Evolutionary conservation across 2,329 filamentous ascomycete species (phyloP), one percentile per base, ranked within the genome.

Genomic region (Lachnellula hyalina): DNA sequence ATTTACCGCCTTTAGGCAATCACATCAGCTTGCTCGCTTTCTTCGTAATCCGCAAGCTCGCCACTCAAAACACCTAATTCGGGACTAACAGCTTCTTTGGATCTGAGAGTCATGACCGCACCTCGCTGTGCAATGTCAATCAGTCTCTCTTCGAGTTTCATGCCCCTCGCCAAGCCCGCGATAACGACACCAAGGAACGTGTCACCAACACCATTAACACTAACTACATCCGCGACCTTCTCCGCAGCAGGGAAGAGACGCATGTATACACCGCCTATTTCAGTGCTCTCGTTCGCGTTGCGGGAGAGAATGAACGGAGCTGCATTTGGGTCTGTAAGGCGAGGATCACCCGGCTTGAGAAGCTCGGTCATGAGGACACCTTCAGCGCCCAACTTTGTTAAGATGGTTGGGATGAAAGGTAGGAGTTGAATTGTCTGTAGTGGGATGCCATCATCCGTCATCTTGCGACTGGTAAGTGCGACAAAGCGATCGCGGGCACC

Each of bases 191-290:
- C 94, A 8, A 95, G 76, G 69, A 97, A 92, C 0, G 94, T 96
- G 72, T 99, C 94, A 0, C 94, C 94, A 2, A 90, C 91, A 0
- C 93, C 94, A 69, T 97, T 97, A 9, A 97, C 93, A 47, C 90
- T 96, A 1, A 93, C 84, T 1, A 96, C 78, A 25, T 94, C 83
- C 19, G 80, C 73, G 0, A 96, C 78, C 15, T 75, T 73, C 67
- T 88, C 84, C 0, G 81, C 81, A 0, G 87, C 77, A 0, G 88
- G 83, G 46, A 65, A 74, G 0, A 86, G 68, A 5, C 84, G 73
- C 85, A 96, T 91, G 67, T 96, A 96, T 2, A 96, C 78, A 0
- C 92, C 93, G 0, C 91, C 84, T 0, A 86, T 75, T 7, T 75
- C 71, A 1, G 74, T 74, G 32, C 81, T 77, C 2, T 77, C 75